Conservation (phyloP, 2,329 filamentous ascomycete genomes). For the Fusarium secorum region DNA sequence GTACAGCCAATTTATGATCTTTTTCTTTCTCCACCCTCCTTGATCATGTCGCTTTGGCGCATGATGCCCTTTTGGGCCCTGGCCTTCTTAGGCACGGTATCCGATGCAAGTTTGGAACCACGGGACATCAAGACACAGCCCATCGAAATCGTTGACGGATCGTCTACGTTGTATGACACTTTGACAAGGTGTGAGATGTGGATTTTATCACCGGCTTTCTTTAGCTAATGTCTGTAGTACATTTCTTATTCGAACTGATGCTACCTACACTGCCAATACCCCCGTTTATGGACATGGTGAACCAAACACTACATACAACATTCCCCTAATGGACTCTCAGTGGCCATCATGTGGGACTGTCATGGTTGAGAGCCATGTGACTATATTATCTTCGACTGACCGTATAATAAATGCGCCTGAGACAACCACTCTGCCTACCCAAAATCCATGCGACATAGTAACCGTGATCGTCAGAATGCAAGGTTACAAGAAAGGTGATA, state of each 20-base stretch:
- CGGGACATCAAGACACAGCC: background rate
- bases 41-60: background rate
- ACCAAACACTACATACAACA: background rate
- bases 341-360: background rate
- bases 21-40: rapidly evolving
- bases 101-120: background rate
- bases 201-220: background rate
- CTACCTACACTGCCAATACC: background rate
- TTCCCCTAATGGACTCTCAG: background rate
- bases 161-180: background rate
- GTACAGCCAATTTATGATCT: rapidly evolving
- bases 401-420: background rate
- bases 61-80: background rate
- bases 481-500: background rate
- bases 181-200: background rate
- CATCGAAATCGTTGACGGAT: background rate
- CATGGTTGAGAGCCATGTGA: background rate
- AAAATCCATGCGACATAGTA: background rate
- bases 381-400: background rate
- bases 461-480: background rate
- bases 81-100: background rate
- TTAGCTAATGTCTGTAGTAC: background rate
- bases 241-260: background rate
- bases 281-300: background rate
- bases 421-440: background rate